A percentile compares a stretch with the other conserved stretches of the same genome.
Evolutionary conservation across 768 basidiomycete genomes (phyloP).

Genomic region (Holtermannia corniformis): DNA sequence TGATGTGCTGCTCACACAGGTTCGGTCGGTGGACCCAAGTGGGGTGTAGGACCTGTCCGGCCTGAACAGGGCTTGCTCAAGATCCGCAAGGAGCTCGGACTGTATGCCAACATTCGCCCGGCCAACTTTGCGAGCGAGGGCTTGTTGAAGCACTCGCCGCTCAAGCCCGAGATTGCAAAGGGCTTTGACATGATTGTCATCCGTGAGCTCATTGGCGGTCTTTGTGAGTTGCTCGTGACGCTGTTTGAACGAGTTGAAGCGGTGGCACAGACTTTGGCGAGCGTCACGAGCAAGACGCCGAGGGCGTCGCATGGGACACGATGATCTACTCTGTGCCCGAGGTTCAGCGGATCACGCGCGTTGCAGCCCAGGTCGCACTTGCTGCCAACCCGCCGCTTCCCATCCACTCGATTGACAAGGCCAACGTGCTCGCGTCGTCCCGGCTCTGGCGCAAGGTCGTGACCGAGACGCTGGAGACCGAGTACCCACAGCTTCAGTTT

Average conservation of each 20-base stretch:
- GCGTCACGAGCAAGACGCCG: constrained; percentile 72
- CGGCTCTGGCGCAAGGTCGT: constrained; percentile 91
- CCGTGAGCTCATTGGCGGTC: constrained; percentile 90
- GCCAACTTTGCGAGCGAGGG: constrained; percentile 90
- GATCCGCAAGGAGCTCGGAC: constrained; percentile 82
- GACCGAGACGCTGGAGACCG: constrained; percentile 66
- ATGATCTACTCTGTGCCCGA: constrained; percentile 88
- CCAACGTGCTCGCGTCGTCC: constrained; percentile 92
- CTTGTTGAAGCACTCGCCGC: constrained; percentile 74
- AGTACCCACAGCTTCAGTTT: constrained; percentile 77
- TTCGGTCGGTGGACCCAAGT: constrained; percentile 97
- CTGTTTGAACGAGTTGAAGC: background rate
- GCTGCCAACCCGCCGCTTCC: constrained; percentile 70
- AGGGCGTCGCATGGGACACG: constrained; percentile 70
- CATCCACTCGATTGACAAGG: constrained; percentile 94
- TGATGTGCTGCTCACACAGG: constrained; percentile 46
- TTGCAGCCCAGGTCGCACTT: constrained; percentile 86
- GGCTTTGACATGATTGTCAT: constrained; percentile 82
- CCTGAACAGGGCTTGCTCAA: constrained; percentile 84
- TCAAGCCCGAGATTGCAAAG: constrained; percentile 69
- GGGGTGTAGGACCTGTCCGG: constrained; percentile 84
- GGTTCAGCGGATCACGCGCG: constrained; percentile 87
- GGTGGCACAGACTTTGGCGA: constrained; percentile 63
- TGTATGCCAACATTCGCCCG: constrained; percentile 97
- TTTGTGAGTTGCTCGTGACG: constrained; percentile 46